Conservation (phyloP, 1,139 yeast genomes). For the Hansenula anomala region DNA sequence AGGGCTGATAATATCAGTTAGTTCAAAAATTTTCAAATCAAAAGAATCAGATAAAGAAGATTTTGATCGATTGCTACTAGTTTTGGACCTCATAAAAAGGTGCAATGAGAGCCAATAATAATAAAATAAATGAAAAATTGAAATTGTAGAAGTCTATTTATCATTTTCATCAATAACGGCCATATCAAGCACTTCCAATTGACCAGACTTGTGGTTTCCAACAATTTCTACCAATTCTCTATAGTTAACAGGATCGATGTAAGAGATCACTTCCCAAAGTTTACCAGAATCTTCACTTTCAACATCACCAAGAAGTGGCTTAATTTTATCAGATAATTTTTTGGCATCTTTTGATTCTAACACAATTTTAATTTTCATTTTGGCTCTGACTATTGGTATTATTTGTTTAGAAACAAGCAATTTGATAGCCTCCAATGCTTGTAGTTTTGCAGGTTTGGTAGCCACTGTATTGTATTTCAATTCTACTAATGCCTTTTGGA, state of each 20-base stretch:
- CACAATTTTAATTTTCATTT: constrained; percentile 75
- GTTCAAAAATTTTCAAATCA: constrained; percentile 33
- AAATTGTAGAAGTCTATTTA: constrained; percentile 11
- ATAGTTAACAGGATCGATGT: constrained; percentile 87
- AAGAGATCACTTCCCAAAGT: constrained; percentile 59
- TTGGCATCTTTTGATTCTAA: constrained; percentile 47
- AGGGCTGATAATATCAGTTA: constrained; percentile 32
- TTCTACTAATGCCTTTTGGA: constrained; percentile 79
- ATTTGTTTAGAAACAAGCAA: constrained; percentile 70
- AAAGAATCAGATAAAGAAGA: constrained; percentile 10
- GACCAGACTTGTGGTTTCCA: constrained; percentile 52
- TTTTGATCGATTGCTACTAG: constrained; percentile 23
- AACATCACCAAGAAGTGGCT: constrained; percentile 45
- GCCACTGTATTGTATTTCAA: constrained; percentile 76
- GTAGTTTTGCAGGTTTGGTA: constrained; percentile 78
- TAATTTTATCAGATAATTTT: constrained; percentile 44
- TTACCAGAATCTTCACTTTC: constrained; percentile 47
- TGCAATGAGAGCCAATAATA: background rate
- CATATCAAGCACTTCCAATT: constrained; percentile 83
- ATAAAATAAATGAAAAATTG: no score
- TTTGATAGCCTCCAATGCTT: constrained; percentile 89
- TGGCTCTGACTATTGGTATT: constrained; percentile 91
- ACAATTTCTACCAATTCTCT: constrained; percentile 51
- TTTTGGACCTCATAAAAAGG: constrained; percentile 22
- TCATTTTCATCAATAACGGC: constrained; percentile 72